These are phyloP conservation scores for Dipodascus albidus DNA, from an alignment of 805 yeast genomes.

Conservation along the genomic window DNA sequence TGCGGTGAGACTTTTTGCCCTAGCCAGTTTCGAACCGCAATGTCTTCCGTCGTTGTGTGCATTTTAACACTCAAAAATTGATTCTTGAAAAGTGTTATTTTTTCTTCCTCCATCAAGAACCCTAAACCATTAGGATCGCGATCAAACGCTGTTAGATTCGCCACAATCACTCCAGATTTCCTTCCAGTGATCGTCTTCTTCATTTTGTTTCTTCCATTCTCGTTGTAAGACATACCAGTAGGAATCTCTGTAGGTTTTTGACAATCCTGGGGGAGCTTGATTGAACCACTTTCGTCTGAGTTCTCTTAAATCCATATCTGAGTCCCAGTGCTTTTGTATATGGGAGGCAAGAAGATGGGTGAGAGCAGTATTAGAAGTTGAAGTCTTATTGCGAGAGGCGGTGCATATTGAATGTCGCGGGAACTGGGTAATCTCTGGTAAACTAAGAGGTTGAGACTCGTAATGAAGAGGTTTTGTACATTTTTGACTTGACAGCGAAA, in stretches of 20 bases:
- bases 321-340: not conserved
- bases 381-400: not conserved
- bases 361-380: not conserved
- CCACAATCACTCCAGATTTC: not conserved
- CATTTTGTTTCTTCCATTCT: not conserved
- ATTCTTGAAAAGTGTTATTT: no score
- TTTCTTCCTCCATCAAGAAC: no score
- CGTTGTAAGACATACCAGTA: not conserved
- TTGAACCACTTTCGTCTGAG: not conserved
- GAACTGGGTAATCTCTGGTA: not conserved
- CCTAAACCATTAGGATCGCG: no score
- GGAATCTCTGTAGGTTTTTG: not conserved
- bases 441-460: no score
- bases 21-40: not conserved
- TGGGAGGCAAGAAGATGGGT: not conserved
- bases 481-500: not conserved
- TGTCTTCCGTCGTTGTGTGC: no score
- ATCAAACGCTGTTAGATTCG: no score
- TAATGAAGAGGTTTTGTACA: no score
- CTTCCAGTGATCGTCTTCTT: not conserved
- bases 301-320: not conserved
- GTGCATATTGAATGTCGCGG: not conserved
- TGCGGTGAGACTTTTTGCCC: not conserved
- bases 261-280: not conserved
- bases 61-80: no score